phyloP scores from a whole-genome alignment of 1,139 yeast species.

The Hanseniaspora uvarum region DNA sequence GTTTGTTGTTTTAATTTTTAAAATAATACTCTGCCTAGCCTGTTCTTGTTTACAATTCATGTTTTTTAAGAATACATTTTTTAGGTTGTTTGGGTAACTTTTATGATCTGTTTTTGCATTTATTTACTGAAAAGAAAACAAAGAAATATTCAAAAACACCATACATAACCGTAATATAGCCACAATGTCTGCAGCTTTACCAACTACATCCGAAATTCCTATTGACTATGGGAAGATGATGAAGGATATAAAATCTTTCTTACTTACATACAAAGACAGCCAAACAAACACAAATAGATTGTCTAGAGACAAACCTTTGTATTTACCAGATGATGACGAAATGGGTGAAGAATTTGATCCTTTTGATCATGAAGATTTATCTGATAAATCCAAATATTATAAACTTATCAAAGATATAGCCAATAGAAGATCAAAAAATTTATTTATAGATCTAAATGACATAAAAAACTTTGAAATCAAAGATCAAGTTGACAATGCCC shows the following conservation, averaged over 20 bases:
- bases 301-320: background rate
- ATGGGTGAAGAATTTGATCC: constrained; percentile 32
- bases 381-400: constrained; percentile 63
- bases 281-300: background rate
- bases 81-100: no score
- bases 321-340: constrained; percentile 22
- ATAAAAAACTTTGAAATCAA: constrained; percentile 50
- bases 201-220: constrained; percentile 48
- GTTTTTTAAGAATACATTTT: background rate
- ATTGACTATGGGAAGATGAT: constrained; percentile 53
- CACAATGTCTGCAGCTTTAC: constrained; percentile 26
- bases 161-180: background rate
- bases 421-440: constrained; percentile 62
- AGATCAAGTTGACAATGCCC: constrained; percentile 27
- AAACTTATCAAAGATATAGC: constrained; percentile 67
- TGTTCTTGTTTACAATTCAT: background rate
- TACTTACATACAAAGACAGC: constrained; percentile 47
- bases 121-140: no score
- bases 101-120: no score
- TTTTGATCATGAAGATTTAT: constrained; percentile 24
- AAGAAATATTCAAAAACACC: background rate
- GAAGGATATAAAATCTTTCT: constrained; percentile 46
- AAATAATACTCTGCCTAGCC: no score
- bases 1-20: no score
- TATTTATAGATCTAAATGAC: constrained; percentile 77